A percentile compares a stretch with the other conserved stretches of the same genome.
phyloP scores from a whole-genome alignment of 176 grass and related monocot species.

The Phragmites australis region DNA sequence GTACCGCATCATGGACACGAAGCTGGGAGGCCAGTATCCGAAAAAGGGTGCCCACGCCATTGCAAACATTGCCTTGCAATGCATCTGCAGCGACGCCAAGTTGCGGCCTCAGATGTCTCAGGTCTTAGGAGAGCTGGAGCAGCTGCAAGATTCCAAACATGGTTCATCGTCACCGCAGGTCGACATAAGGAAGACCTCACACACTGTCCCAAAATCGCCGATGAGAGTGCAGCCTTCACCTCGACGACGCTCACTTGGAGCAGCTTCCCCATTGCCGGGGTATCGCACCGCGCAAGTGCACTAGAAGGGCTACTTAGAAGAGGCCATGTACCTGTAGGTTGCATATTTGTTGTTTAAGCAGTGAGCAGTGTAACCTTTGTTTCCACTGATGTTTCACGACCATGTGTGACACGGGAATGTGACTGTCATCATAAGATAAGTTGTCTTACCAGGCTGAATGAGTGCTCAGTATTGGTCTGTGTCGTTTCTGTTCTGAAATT shows the following conservation, averaged over 20 bases:
- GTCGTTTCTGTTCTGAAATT: not conserved
- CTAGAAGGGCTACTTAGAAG: constrained; percentile 36
- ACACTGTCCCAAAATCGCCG: constrained; percentile 48
- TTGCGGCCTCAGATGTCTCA: constrained; percentile 61
- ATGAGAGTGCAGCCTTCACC: constrained; percentile 51
- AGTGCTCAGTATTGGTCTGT: not conserved
- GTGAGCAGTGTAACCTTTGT: constrained; percentile 29
- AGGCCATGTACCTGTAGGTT: constrained; percentile 9
- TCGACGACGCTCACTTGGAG: constrained; percentile 38
- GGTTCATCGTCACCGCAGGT: constrained; percentile 28
- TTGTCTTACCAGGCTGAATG: constrained; percentile 6
- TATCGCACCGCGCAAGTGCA: constrained; percentile 52
- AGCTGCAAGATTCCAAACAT: constrained; percentile 62
- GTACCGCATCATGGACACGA: constrained; percentile 77
- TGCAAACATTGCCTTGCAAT: constrained; percentile 57
- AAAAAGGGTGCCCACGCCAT: constrained; percentile 63
- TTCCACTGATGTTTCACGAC: constrained; percentile 21
- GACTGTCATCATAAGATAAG: constrained; percentile 1
- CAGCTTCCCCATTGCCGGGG: constrained; percentile 46
- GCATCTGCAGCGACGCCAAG: constrained; percentile 68
- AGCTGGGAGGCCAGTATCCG: constrained; percentile 76
- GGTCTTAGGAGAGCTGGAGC: constrained; percentile 66
- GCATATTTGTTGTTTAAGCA: constrained; percentile 45
- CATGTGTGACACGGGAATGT: not conserved
- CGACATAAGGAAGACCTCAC: constrained; percentile 37